phyloP scores from a whole-genome alignment of 2,329 filamentous ascomycete species.

The Sporothrix luriei region DNA sequence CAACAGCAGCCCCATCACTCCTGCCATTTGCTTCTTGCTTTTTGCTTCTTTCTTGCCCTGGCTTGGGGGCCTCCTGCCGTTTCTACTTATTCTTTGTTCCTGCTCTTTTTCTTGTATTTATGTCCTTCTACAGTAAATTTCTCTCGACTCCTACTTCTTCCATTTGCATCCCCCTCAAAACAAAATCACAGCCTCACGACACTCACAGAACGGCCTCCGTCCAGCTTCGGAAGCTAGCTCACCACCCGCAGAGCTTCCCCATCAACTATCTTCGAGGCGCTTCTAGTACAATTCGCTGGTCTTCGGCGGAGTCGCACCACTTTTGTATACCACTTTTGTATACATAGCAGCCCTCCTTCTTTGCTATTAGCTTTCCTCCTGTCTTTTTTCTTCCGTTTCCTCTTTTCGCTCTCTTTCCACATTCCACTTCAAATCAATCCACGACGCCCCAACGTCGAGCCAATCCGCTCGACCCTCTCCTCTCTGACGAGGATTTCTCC shows the following conservation, averaged over 20 bases:
- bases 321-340: constrained; percentile 33
- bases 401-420: not conserved
- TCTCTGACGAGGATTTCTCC: not conserved
- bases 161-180: not conserved
- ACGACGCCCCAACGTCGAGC: not conserved
- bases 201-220: constrained; percentile 14
- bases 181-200: constrained; percentile 15
- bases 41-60: not conserved
- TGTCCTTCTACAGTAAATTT: constrained; percentile 31
- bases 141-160: not conserved
- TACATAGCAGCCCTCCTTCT: constrained; percentile 25
- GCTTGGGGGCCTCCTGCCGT: constrained; percentile 30
- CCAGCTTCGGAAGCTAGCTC: not conserved
- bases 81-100: constrained; percentile 4
- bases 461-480: constrained; percentile 1
- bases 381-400: not conserved
- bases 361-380: constrained; percentile 30
- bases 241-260: not conserved
- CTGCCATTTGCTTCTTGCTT: constrained; percentile 29
- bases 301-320: constrained; percentile 30
- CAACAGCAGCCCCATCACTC: constrained; percentile 6
- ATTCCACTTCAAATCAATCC: not conserved
- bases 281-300: constrained; percentile 30
- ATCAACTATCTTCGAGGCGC: constrained; percentile 30
- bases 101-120: constrained; percentile 9